A percentile compares a stretch with the other conserved stretches of the same genome.
Evolutionary conservation across 371 early-diverging fungal species (phyloP).

Genomic region (Chytridium lagenaria): DNA sequence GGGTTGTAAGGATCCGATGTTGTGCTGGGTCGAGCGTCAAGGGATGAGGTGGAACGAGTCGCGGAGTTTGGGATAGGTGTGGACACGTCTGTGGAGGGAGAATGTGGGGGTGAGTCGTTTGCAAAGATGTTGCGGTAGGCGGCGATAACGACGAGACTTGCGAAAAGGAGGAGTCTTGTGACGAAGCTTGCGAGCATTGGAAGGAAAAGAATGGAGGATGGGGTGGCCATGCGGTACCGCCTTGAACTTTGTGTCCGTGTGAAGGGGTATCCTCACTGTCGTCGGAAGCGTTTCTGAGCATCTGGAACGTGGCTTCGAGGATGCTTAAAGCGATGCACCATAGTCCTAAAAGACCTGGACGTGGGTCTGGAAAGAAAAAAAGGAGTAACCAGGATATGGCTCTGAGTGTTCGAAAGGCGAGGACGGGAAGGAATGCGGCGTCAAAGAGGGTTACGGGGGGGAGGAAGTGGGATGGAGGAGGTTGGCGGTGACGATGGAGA

Average conservation of each 20-base stretch:
- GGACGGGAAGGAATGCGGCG: not conserved
- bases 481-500: not conserved
- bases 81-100: not conserved
- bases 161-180: not conserved
- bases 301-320: not conserved
- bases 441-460: not conserved
- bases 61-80: not conserved
- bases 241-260: not conserved
- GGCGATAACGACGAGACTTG: not conserved
- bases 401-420: not conserved
- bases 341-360: not conserved
- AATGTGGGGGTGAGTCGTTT: not conserved
- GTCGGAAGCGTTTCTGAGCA: not conserved
- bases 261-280: not conserved
- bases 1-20: constrained; percentile 5
- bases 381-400: not conserved
- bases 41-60: not conserved
- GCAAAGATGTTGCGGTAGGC: constrained; percentile 4
- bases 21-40: not conserved
- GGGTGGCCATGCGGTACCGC: not conserved
- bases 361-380: not conserved
- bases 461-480: not conserved
- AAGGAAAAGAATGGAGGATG: not conserved
- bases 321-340: not conserved
- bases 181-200: constrained; percentile 4